These are phyloP conservation scores for Xylaria telfairii DNA, from an alignment of 495 filamentous ascomycete species.

Conservation along the genomic window DNA sequence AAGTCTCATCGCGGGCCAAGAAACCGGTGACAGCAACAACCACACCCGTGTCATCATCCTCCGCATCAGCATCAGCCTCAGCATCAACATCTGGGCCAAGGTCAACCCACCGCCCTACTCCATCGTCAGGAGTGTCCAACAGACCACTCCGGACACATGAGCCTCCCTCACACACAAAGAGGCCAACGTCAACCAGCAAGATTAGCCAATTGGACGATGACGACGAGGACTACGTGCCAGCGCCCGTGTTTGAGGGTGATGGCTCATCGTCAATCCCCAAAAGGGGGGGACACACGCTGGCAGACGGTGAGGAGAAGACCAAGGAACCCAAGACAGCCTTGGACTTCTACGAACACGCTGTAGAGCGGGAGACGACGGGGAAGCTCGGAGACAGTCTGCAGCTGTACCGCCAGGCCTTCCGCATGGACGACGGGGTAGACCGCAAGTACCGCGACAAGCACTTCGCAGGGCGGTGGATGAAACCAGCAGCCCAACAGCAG, in stretches of 20 bases:
- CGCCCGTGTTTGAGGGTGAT: slow-evolving; percentile 46
- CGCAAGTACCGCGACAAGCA: slow-evolving; percentile 88
- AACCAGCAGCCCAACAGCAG: slow-evolving; percentile 39
- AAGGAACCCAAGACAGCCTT: slow-evolving; percentile 76
- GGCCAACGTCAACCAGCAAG: slow-evolving; percentile 23
- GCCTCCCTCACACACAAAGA: slow-evolving; percentile 28
- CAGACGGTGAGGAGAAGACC: slow-evolving; percentile 17
- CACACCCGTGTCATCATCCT: slow-evolving; percentile 5
- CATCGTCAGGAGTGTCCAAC: slow-evolving; percentile 14
- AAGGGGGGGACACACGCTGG: slow-evolving; percentile 28
- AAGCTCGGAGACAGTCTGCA: slow-evolving; percentile 87
- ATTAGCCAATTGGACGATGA: slow-evolving; percentile 38
- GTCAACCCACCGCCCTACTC: slow-evolving; percentile 22
- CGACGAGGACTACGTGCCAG: slow-evolving; percentile 50
- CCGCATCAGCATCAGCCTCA: slow-evolving; percentile 11
- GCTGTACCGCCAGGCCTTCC: slow-evolving; percentile 89
- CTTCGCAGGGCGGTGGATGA: slow-evolving; percentile 67
- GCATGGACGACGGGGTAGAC: slow-evolving; percentile 85
- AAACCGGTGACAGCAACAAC: slow-evolving; percentile 21
- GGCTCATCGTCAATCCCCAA: slow-evolving; percentile 20
- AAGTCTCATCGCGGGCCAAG: slow-evolving; percentile 65
- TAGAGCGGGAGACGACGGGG: slow-evolving; percentile 84
- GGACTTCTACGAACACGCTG: slow-evolving; percentile 91
- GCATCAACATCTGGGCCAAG: slow-evolving; percentile 5
- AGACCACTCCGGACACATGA: slow-evolving; percentile 36